phyloP scores from a whole-genome alignment of 2,329 filamentous ascomycete genomes.

The Xylaria sp. region DNA sequence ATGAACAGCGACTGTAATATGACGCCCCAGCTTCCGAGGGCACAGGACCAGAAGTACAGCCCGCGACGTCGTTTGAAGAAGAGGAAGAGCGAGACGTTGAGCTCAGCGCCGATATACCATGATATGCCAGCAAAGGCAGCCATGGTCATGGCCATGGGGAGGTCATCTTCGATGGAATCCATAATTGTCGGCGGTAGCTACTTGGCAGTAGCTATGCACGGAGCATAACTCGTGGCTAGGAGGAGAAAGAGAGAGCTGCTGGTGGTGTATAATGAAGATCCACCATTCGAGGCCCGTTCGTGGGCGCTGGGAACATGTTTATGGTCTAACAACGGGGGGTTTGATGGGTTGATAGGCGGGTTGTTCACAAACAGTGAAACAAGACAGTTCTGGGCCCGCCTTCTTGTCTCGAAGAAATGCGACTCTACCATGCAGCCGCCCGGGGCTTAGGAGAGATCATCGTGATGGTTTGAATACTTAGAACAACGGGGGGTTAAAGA shows the following conservation, averaged over 20 bases:
- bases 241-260: constrained; percentile 1
- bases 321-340: constrained; percentile 1
- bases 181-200: constrained; percentile 21
- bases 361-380: constrained; percentile 20
- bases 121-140: constrained; percentile 52
- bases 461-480: neutral
- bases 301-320: constrained; percentile 33
- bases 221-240: constrained; percentile 15
- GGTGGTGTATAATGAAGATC: constrained; percentile 23
- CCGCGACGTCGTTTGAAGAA: constrained; percentile 48
- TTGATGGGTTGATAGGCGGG: neutral
- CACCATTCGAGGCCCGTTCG: constrained; percentile 25
- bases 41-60: constrained; percentile 49
- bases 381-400: constrained; percentile 11
- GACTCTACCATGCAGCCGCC: constrained; percentile 30
- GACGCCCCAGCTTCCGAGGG: constrained; percentile 46
- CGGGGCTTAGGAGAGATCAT: constrained; percentile 17
- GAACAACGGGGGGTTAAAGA: neutral
- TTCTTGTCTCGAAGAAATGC: constrained; percentile 27
- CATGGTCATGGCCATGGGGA: constrained; percentile 48
- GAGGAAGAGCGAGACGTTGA: constrained; percentile 46
- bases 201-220: constrained; percentile 15
- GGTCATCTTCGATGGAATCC: constrained; percentile 32
- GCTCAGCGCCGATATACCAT: constrained; percentile 49
- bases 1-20: constrained; percentile 48